Evolutionary conservation across 768 basidiomycete genomes (phyloP), one percentile per base, ranked within the genome.

Genomic region (Leccinum variicolor): DNA sequence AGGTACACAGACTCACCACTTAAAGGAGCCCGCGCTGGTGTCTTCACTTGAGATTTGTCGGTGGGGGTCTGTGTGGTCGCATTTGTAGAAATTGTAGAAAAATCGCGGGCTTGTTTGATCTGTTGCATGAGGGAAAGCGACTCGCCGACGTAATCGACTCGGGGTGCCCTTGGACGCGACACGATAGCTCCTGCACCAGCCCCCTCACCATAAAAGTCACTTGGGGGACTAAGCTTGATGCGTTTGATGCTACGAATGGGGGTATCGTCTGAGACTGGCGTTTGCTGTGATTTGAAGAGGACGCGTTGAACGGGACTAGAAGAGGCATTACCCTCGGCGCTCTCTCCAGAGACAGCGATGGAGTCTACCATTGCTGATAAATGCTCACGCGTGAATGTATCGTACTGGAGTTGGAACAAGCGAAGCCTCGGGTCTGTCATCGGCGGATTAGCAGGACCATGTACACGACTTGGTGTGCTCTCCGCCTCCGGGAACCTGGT

Each of bases 301-400:
- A 71, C 67, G 46, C 77, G 75, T 36, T 64, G 68, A 29, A 66
- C 69, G 31, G 80, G 75, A 43, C 78, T 82, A 2, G 81, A 76
- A 7, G 81, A 75, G 4, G 73, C 79, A 8, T 70, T 76, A 2
- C 64, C 66, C 34, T 72, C 75, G n/a, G 79, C 78, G 53, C 80
- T 81, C 23, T 77, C 75, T 9, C 71, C 84, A 28, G 89, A 87
- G 41, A 89, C 76, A n/a, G 92, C 94, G 59, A 98, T 95, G 3
- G 93, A 92, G 63, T 97, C 95, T 2, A 96, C 94, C 74, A 98
- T 83, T 0, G 91, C 93, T 3, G 92, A 93, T 45, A 98, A 83
- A 68, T 97, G 93, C 21, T 96, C 91, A 46, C 94, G 84, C 1
- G 96, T 99, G 68, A 91, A 95, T 0, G 96, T 98, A 71, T 99